Evolutionary conservation across 2,329 filamentous ascomycete species (phyloP).

Genomic region (Catunica adiposa): DNA sequence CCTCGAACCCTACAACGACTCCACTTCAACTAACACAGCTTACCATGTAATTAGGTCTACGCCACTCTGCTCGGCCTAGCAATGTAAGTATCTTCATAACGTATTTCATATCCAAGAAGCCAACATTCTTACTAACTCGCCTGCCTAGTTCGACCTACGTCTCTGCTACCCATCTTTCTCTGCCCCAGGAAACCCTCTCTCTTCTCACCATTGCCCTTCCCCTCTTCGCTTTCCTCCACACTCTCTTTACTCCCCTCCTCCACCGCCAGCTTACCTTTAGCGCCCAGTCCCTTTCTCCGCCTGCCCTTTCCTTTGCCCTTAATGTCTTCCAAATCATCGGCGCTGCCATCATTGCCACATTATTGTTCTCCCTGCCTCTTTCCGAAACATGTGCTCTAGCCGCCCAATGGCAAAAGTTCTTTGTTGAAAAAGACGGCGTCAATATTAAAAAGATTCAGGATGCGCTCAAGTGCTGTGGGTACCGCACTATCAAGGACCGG

Average conservation of each 20-base stretch:
- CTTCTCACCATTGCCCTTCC: slow-evolving; percentile 4
- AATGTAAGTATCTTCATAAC: no score
- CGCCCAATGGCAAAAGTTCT: slow-evolving; percentile 17
- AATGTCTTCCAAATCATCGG: slow-evolving; percentile 2
- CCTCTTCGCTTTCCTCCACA: not conserved
- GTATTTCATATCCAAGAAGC: not conserved
- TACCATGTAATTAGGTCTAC: no score
- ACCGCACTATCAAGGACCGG: slow-evolving; percentile 39
- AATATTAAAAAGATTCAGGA: slow-evolving; percentile 47
- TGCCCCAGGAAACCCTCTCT: slow-evolving; percentile 9
- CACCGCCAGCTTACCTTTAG: not conserved
- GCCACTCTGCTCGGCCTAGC: no score
- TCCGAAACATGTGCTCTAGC: slow-evolving; percentile 15
- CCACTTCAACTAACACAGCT: not conserved
- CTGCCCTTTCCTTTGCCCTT: not conserved
- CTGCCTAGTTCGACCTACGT: not conserved
- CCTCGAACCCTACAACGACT: no score
- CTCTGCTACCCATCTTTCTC: slow-evolving; percentile 1
- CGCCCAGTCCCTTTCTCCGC: not conserved
- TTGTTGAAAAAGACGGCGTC: slow-evolving; percentile 28
- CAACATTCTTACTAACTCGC: not conserved
- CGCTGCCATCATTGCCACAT: slow-evolving; percentile 25
- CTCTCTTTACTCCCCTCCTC: not conserved
- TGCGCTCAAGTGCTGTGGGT: slow-evolving; percentile 48
- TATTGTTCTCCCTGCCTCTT: slow-evolving; percentile 21